Base-by-base conservation (phyloP, 768 basidiomycete species). In the Paxillus ammoniavirescens region DNA sequence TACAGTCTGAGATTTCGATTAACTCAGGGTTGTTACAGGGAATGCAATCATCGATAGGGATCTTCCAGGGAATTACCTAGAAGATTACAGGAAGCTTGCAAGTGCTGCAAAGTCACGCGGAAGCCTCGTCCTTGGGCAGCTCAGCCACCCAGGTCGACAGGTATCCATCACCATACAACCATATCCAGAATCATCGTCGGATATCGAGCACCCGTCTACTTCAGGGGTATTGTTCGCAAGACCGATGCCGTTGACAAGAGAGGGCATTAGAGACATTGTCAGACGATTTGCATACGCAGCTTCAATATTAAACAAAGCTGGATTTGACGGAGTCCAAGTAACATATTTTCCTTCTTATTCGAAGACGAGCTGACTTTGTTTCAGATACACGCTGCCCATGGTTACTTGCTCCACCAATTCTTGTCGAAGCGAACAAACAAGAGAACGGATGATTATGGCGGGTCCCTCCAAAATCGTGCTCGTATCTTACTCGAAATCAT, bases 291-390 rank as follows among this genome's bases (percentile, higher is more conserved):
- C 73, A 5, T 68, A 73, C 13, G 83, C 82, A 2, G 84, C 87
- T 4, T 70, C 70, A 26, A 82, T 82, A 10, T 72, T 85, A 9
- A 61, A 73, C 43, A 59, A 62, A 18, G 86, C 87, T 26, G 87
- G 84, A 0, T 89, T 89, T 56, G 87, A 90, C 55, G 89, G 86
- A 13, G 72, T 82, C 5, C 82, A 85, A 68, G 69, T 77, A 55
- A 28, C 2, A 9, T 13, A 44, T 37, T 26, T 17, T 12, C n/a
- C 5, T 10, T 14, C 23, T 21, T 26, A 8, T 36, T 13, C 3
- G 12, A 4, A 38, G 7, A 7, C 12, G 13, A 0, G 3, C 40
- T 55, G 1, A 57, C 3, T 40, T 9, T n/a, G 14, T 18, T 12
- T 1, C 14, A 78, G 73, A 62, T 81, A 42, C 78, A 76, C 52